Base-by-base conservation (phyloP, 1,284 basidiomycete species). In the Sporisorium sorghi region DNA sequence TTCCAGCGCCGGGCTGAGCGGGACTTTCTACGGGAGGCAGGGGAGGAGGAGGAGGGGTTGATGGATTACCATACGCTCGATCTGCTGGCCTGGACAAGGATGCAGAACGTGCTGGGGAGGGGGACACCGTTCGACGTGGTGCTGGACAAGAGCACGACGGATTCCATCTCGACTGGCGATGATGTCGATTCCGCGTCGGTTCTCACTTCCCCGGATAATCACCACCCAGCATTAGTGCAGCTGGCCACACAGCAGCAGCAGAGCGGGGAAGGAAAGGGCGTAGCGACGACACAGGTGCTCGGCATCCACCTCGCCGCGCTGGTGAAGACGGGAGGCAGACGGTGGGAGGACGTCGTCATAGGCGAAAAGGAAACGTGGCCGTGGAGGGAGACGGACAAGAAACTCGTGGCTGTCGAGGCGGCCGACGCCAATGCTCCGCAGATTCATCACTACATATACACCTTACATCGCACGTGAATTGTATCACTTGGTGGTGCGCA, bases 61-160 rank as follows among this genome's bases (percentile, higher is more conserved):
- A 71, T 75, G 68, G 5, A 44, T 17, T 69, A 76, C 35, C 43
- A 54, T 14, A 43, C 47, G 11, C 12, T 72, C 17, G 58, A 76
- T 23, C 35, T 76, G 24, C 49, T 76, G 3, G 37, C 62, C n/a
- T 68, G 60, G 59, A 2, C 10, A 4, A 12, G 53, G 14, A 54
- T 65, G 2, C 5, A 26, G 7, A 2, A 2, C 1, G 32, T 17
- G 6, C 23, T 59, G 39, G 49, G 21, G n/a, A n/a, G n/a, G 3
- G 33, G 21, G 5, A 5, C 2, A 4, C 5, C 0, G 15, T 76
- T 69, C 21, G 65, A 76, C 42, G 28, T 66, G n/a, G 58, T 76
- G 9, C 50, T 76, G n/a, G 73, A 76, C 30, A 76, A 76, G 33
- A 68, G 64, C 23, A 76, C 73, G 0, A 66, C 73, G 6, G 73